Percentiles rank a stretch among this genome's conserved stretches.
phyloP scores from a whole-genome alignment of 352 stramenopile species.

The Phytophthora kernoviae region DNA sequence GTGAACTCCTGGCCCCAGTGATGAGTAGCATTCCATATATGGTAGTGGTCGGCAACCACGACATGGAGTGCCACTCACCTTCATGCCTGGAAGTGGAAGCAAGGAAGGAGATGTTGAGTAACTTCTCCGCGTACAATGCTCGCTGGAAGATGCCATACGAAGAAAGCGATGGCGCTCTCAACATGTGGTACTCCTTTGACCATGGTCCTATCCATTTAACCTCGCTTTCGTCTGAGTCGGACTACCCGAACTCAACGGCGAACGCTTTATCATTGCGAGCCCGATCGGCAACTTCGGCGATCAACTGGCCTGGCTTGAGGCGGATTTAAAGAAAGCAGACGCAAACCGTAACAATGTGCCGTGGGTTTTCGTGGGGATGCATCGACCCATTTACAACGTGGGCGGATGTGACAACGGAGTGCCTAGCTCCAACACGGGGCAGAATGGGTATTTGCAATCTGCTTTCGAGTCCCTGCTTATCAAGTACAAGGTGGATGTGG shows the following conservation, averaged over 20 bases:
- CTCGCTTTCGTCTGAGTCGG: conserved; percentile 71
- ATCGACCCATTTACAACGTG: conserved; percentile 65
- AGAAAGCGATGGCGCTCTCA: conserved; percentile 44
- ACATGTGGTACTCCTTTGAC: conserved; percentile 65
- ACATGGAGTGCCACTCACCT: conserved; percentile 44
- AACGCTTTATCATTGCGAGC: conserved; percentile 30
- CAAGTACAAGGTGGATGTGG: conserved; percentile 84
- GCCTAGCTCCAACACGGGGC: not conserved
- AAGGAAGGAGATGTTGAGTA: conserved; percentile 51
- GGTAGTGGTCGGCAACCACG: conserved; percentile 70
- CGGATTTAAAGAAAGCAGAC: conserved; percentile 52
- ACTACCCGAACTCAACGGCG: conserved; percentile 32
- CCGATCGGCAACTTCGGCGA: conserved; percentile 44
- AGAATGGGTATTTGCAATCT: conserved; percentile 36
- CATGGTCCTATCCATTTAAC: conserved; percentile 68
- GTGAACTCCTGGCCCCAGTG: conserved; percentile 50
- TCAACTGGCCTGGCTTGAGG: conserved; percentile 44
- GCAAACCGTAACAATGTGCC: conserved; percentile 42
- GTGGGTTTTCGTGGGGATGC: conserved; percentile 72
- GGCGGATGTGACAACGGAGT: conserved; percentile 13
- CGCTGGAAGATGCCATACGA: conserved; percentile 51
- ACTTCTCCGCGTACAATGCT: conserved; percentile 66
- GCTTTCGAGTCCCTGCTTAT: conserved; percentile 82
- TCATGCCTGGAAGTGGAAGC: conserved; percentile 29
- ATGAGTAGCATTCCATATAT: conserved; percentile 67